A percentile compares a stretch with the other conserved stretches of the same genome.
Evolutionary conservation across 2,329 filamentous ascomycete species (phyloP).

Genomic region (Diplodia seriata): DNA sequence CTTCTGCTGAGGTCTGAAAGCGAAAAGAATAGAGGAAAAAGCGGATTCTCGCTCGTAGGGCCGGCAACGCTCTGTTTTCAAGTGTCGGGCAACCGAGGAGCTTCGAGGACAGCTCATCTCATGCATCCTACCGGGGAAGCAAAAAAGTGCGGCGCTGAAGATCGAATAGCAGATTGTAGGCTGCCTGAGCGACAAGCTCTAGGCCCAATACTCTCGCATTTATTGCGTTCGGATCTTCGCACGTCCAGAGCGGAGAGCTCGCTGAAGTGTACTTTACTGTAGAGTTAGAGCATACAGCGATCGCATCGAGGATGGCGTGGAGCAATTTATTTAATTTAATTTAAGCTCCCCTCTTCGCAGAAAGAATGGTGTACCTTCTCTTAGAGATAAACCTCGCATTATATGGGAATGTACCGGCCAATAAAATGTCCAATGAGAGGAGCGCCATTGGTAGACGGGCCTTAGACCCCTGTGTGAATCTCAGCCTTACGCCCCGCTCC

Average conservation of each 20-base stretch:
- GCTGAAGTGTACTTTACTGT: background rate
- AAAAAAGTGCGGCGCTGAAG: background rate
- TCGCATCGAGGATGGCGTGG: background rate
- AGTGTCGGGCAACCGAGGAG: background rate
- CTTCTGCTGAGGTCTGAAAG: background rate
- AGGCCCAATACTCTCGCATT: background rate
- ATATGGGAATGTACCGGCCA: background rate
- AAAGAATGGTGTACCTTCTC: background rate
- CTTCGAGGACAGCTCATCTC: background rate
- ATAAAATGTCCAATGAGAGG: slow-evolving; percentile 5
- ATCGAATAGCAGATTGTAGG: background rate
- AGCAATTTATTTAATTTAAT: background rate
- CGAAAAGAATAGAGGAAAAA: background rate
- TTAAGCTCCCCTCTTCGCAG: background rate
- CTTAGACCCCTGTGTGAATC: slow-evolving; percentile 26
- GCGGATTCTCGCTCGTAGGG: background rate
- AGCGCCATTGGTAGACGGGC: background rate
- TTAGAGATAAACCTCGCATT: background rate
- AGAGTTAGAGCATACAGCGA: background rate
- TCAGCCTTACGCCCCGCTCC: slow-evolving; percentile 24
- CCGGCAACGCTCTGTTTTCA: background rate
- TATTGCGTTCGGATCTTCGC: background rate
- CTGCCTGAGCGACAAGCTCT: background rate
- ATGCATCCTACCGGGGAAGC: background rate
- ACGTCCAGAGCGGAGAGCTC: background rate